Base-by-base conservation (phyloP, 106 monocot genomes). In the Dendrobium chrysotoxum region DNA sequence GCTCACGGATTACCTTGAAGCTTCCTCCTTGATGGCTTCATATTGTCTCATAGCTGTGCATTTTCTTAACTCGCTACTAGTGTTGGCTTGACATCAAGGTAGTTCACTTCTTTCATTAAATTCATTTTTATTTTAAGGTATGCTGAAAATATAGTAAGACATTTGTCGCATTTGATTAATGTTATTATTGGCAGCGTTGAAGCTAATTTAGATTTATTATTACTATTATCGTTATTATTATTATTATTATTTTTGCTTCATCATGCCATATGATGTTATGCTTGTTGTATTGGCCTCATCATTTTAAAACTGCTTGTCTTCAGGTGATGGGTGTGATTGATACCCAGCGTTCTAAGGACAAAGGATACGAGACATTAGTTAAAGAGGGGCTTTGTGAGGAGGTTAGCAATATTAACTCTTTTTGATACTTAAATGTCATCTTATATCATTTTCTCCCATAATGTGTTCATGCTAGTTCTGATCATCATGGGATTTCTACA, bases 371-470 rank as follows among this genome's bases (percentile, higher is more conserved):
- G 54, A 98, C 98, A 65, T 78, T 98, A 77, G 98, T 98, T 44
- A 98, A 91, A 83, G 98, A 95, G 78, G 94, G 92, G 18, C 78
- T 98, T 65, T 98, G 98, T 81, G 94, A 92, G 68, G 98, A 98
- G 92, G 96, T 97, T 78, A 65, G 78, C 26, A 53, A 58, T 84
- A 40, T 35, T 42, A 44, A 18, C 65, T 23, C 31, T 70, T 35
- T 70, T 35, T 28, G 11, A 70, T 31, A 70, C 70, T 38, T 35
- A 7, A 61, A 25, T 23, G 0, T 9, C 10, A 65, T 7, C 64
- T 26, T 65, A 23, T 65, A 65, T 65, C 8, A 65, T 65, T 65
- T 61, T 65, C 64, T 65, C 26, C 0, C 26, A 65, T 1, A n/a
- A 64, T 65, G 11, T 65, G 5, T 26, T 65, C 64, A 25, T 65